Percentiles rank a stretch among this genome's conserved stretches.
phyloP scores from a whole-genome alignment of 2,329 filamentous ascomycete species.

The Sarocladium kiliense region DNA sequence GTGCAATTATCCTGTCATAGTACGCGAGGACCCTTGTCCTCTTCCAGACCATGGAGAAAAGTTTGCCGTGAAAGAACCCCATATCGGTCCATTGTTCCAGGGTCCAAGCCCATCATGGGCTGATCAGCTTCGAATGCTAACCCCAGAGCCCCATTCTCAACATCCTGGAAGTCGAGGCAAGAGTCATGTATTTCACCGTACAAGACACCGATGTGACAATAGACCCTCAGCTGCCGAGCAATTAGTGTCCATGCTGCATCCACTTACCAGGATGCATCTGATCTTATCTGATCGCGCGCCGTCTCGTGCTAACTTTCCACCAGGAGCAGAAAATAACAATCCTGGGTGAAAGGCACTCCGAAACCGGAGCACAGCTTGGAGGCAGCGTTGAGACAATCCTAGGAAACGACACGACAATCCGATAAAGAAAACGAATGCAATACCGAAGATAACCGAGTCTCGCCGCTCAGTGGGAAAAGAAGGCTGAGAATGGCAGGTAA shows the following conservation, averaged over 20 bases:
- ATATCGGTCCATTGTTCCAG: neutral
- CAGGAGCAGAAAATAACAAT: too few relatives aligned
- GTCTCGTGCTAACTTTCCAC: neutral
- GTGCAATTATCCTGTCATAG: too few relatives aligned
- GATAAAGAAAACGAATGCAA: neutral
- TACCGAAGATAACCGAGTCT: neutral
- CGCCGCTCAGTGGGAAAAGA: neutral
- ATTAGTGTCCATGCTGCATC: neutral
- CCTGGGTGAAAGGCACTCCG: neutral
- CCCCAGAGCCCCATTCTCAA: neutral
- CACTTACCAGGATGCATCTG: neutral
- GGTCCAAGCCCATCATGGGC: neutral
- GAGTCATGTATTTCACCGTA: neutral
- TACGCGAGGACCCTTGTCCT: too few relatives aligned
- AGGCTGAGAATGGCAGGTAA: conserved; percentile 2
- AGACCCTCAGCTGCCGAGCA: neutral
- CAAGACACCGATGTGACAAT: neutral
- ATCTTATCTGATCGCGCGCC: conserved; percentile 2
- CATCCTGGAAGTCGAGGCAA: neutral
- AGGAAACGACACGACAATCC: neutral
- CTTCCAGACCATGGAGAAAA: neutral
- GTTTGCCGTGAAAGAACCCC: neutral
- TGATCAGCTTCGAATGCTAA: neutral
- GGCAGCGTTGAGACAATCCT: neutral
- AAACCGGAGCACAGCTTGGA: neutral